Evolutionary conservation across 169 alveolate species (phyloP).

Genomic region (Cryptosporidium meleagridis): DNA sequence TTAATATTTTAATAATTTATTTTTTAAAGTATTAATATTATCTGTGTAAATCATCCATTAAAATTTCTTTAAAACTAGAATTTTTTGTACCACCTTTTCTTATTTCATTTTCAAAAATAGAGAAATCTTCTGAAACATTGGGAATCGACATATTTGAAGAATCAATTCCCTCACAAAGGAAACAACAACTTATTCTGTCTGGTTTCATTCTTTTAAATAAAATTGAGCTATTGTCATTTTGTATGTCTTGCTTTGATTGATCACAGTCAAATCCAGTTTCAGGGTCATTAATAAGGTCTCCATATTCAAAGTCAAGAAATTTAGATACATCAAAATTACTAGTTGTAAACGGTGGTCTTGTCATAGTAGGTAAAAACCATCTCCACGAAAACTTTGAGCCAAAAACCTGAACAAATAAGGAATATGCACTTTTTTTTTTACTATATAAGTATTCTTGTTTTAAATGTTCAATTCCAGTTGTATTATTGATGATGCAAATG

Average conservation of each 20-base stretch:
- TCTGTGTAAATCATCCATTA: conserved; percentile 36
- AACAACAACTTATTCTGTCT: conserved; percentile 12
- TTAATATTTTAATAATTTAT: neutral
- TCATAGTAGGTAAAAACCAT: conserved; percentile 66
- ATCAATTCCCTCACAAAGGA: neutral
- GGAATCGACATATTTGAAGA: conserved; percentile 27
- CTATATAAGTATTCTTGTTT: conserved; percentile 59
- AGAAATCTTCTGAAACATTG: conserved; percentile 32
- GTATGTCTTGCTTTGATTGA: neutral
- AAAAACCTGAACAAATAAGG: conserved; percentile 30
- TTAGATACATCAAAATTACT: conserved; percentile 23
- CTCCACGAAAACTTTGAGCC: conserved; percentile 64
- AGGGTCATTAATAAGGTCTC: conserved; percentile 12
- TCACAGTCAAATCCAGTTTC: conserved; percentile 39
- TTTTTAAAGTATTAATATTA: neutral
- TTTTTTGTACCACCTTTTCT: neutral
- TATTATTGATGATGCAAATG: conserved; percentile 43
- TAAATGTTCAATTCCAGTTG: conserved; percentile 69
- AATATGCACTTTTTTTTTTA: conserved; percentile 27
- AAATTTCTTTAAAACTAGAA: neutral
- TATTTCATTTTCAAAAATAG: conserved; percentile 15
- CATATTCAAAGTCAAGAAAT: conserved; percentile 45
- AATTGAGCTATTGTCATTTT: neutral
- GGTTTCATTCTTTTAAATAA: neutral
- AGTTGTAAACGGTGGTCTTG: conserved; percentile 51